Conservation (phyloP, 768 basidiomycete genomes). For the Asterophora lycoperdoides region DNA sequence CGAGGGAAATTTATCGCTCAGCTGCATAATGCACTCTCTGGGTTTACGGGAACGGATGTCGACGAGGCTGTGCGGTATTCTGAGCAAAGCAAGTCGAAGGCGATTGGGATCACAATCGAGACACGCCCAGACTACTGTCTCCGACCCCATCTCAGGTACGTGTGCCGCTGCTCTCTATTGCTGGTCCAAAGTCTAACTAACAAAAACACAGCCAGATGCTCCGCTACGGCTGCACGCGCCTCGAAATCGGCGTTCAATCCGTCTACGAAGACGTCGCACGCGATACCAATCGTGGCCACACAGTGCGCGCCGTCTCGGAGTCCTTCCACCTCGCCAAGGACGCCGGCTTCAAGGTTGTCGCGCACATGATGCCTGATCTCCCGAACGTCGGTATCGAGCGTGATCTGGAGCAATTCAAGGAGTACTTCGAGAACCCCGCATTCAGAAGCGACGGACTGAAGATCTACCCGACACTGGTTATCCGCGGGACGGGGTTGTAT, state of each 20-base stretch:
- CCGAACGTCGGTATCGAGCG: slow-evolving; percentile 97
- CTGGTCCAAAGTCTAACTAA: no score
- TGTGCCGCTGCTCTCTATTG: not conserved
- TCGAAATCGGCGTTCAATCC: slow-evolving; percentile 98
- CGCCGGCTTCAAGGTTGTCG: slow-evolving; percentile 99
- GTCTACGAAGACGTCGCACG: slow-evolving; percentile 99
- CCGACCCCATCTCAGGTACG: slow-evolving; percentile 86
- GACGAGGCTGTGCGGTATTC: slow-evolving; percentile 98
- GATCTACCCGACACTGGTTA: slow-evolving; percentile 97
- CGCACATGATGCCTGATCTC: slow-evolving; percentile 99
- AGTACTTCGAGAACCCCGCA: slow-evolving; percentile 98
- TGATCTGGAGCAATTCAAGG: slow-evolving; percentile 98
- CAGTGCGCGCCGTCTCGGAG: slow-evolving; percentile 94
- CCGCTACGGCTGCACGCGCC: slow-evolving; percentile 95
- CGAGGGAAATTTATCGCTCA: slow-evolving; percentile 91
- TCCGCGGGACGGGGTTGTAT: slow-evolving; percentile 93
- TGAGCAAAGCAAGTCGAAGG: slow-evolving; percentile 96
- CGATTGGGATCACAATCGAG: slow-evolving; percentile 98
- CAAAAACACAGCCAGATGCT: slow-evolving; percentile 79
- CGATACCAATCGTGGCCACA: slow-evolving; percentile 98
- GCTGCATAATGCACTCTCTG: slow-evolving; percentile 93
- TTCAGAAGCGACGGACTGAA: slow-evolving; percentile 97
- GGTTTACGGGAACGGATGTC: slow-evolving; percentile 88
- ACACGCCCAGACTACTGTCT: slow-evolving; percentile 98
- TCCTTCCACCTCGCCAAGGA: slow-evolving; percentile 98